Evolutionary conservation across 1,284 basidiomycete genomes (phyloP), one percentile per base, ranked within the genome.

Genomic region (Cerrena zonata): DNA sequence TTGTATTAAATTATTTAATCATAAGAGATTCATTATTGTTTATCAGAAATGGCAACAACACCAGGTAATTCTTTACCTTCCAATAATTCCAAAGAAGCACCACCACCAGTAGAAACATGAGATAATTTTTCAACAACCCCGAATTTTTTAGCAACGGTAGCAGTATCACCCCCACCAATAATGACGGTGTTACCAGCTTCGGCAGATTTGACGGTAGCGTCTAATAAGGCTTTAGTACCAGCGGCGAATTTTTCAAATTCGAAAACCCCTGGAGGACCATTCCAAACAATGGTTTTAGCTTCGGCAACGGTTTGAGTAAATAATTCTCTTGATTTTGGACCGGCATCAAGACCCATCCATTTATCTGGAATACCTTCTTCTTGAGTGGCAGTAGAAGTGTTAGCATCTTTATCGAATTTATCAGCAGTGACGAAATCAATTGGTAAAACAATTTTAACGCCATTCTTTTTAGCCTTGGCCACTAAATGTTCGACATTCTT

Each of bases 201-300:
- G 50, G 91, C 90, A 23, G 95, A 94, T 66, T 94, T 86, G 61
- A 96, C 81, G 61, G 82, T 86, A 37, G 92, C 93, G 52, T 93
- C 84, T 36, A 99, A 84, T 53, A 97, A 83, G 18, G 86, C 73
- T 66, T 84, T 82, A 18, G 94, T 96, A 43, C 94, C 95, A 39
- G 75, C 75, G 7, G 94, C 89, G 63, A 98, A 99, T 44, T 84
- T 84, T 47, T 89, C 82, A 76, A 98, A 96, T 71, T 99, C 95
- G 69, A 99, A 99, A 27, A 99, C 95, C 63, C 95, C 95, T 41
- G 95, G 90, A 39, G 95, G 94, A 47, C 93, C 95, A 69, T 99
- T 99, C 94, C 95, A 99, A 53, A 99, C 85, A 68, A 99, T 94
- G 44, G 96, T 99, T 81, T 94, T 98, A 56, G 93, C 78, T 65